These are phyloP conservation scores for Backusella parvicylindrica DNA, from an alignment of 192 early-diverging fungal genomes.

Conservation along the genomic window DNA sequence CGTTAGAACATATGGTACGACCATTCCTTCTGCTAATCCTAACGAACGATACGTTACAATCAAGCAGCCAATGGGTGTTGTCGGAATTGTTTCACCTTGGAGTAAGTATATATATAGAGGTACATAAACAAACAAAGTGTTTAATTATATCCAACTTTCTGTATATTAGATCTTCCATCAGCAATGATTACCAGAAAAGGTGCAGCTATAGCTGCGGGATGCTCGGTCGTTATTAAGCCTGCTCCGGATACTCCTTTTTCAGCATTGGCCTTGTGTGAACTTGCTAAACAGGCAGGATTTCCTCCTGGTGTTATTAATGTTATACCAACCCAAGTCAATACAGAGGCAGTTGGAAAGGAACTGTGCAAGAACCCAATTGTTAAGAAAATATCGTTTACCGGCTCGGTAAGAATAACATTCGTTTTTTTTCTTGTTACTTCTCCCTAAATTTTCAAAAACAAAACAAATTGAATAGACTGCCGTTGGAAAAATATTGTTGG, in stretches of 20 bases:
- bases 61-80: slow-evolving; percentile 78
- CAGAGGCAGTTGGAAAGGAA: slow-evolving; percentile 54
- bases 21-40: slow-evolving; percentile 60
- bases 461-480: slow-evolving; percentile 38
- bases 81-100: slow-evolving; percentile 70
- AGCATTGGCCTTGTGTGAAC: slow-evolving; percentile 47
- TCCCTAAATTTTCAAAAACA: neutral
- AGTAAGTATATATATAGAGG: slow-evolving; percentile 31
- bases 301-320: slow-evolving; percentile 72
- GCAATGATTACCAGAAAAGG: slow-evolving; percentile 84
- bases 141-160: slow-evolving; percentile 31
- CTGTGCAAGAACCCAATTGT: slow-evolving; percentile 54
- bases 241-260: slow-evolving; percentile 54
- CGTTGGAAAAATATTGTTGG: slow-evolving; percentile 66
- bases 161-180: slow-evolving; percentile 68
- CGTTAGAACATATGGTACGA: slow-evolving; percentile 70
- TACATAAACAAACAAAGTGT: neutral
- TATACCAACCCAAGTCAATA: slow-evolving; percentile 51
- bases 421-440: neutral
- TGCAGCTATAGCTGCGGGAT: slow-evolving; percentile 76
- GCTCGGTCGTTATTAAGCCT: slow-evolving; percentile 72
- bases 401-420: slow-evolving; percentile 48
- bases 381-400: slow-evolving; percentile 75
- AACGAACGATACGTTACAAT: slow-evolving; percentile 61
- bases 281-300: slow-evolving; percentile 54